Percentiles rank a stretch among this genome's conserved stretches.
These are phyloP conservation scores for Aspergillus amoenus DNA, from an alignment of 2,329 filamentous ascomycete genomes.

Conservation along the genomic window DNA sequence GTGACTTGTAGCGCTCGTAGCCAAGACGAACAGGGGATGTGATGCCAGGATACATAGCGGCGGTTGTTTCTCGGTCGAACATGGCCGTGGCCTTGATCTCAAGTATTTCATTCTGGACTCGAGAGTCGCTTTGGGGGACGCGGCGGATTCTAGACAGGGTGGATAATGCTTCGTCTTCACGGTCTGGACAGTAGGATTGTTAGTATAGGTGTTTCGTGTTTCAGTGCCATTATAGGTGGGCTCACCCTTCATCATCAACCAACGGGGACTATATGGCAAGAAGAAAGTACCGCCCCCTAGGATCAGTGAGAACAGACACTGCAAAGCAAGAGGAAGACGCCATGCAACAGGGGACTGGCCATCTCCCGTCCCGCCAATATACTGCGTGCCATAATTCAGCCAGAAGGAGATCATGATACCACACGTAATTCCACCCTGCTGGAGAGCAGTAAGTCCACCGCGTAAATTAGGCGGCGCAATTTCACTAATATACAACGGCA, in stretches of 20 bases:
- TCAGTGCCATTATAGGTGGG: neutral
- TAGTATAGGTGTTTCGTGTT: neutral
- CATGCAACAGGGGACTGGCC: constrained; percentile 41
- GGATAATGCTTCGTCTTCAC: constrained; percentile 46
- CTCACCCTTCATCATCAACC: constrained; percentile 43
- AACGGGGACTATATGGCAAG: constrained; percentile 55
- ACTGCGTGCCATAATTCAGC: constrained; percentile 51
- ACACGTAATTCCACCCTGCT: constrained; percentile 24
- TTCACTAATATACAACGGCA: constrained; percentile 53
- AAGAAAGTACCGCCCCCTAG: constrained; percentile 34
- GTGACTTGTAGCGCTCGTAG: neutral
- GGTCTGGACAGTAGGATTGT: constrained; percentile 1
- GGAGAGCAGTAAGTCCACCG: constrained; percentile 23
- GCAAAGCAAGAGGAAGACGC: constrained; percentile 49
- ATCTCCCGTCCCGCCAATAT: neutral
- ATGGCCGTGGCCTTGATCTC: constrained; percentile 52
- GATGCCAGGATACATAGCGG: neutral
- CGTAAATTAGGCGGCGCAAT: constrained; percentile 34
- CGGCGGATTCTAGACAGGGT: constrained; percentile 47
- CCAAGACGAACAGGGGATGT: neutral
- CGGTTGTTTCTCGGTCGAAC: constrained; percentile 38
- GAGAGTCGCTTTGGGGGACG: constrained; percentile 46
- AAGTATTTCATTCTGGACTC: constrained; percentile 49
- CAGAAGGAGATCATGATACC: constrained; percentile 29
- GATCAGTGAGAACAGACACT: constrained; percentile 41